These are phyloP conservation scores for Bipolaris victoriae DNA, from an alignment of 2,329 filamentous ascomycete genomes.

Conservation along the genomic window DNA sequence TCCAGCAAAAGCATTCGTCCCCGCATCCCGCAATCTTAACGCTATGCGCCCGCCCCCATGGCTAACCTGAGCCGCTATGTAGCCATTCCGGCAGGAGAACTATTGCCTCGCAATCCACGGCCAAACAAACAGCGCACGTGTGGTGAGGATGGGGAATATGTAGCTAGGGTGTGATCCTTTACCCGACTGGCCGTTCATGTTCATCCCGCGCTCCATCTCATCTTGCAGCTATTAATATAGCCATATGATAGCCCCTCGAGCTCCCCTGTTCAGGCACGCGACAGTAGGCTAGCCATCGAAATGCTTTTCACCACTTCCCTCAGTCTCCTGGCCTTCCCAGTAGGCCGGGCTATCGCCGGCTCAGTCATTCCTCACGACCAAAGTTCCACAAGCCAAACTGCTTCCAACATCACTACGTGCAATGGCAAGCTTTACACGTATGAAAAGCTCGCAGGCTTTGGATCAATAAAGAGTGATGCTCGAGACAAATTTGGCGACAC, in stretches of 20 bases:
- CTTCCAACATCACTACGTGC: conserved; percentile 56
- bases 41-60: conserved; percentile 4
- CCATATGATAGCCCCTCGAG: background rate
- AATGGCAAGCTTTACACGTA: conserved; percentile 70
- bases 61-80: conserved; percentile 7
- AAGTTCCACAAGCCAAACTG: background rate
- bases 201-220: conserved; percentile 9
- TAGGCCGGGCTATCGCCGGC: conserved; percentile 24
- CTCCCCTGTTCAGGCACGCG: conserved; percentile 21
- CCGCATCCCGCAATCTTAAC: conserved; percentile 11
- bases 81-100: conserved; percentile 3
- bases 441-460: conserved; percentile 70
- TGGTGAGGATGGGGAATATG: background rate
- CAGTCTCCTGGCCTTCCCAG: conserved; percentile 26
- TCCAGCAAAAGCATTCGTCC: conserved; percentile 18
- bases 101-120: conserved; percentile 5
- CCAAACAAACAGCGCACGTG: conserved; percentile 23
- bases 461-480: conserved; percentile 62
- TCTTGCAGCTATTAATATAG: conserved; percentile 21
- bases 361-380: conserved; percentile 15
- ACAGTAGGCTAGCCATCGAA: conserved; percentile 10
- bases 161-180: conserved; percentile 9
- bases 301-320: conserved; percentile 31
- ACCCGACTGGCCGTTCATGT: conserved; percentile 14
- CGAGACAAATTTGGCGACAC: conserved; percentile 73